Percentiles rank a stretch among this genome's conserved stretches.
Evolutionary conservation across 768 basidiomycete species (phyloP).

Genomic region (Mycena rebaudengoi): DNA sequence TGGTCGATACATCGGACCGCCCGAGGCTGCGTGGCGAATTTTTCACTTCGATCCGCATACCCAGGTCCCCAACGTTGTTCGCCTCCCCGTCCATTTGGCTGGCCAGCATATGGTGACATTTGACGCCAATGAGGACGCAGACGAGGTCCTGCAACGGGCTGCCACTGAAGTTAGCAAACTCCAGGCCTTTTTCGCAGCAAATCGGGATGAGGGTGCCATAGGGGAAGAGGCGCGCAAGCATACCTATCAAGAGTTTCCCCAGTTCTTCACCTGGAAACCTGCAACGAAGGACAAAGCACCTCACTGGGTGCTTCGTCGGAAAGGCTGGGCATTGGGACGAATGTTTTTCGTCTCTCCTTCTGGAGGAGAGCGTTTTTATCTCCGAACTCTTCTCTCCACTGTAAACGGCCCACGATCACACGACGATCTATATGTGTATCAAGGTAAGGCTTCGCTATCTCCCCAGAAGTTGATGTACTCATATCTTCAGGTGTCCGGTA

Average conservation of each 20-base stretch:
- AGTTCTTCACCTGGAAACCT: conserved; percentile 36
- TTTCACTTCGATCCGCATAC: conserved; percentile 44
- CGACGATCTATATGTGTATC: conserved; percentile 6
- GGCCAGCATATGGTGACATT: conserved; percentile 50
- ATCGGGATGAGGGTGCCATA: conserved; percentile 22
- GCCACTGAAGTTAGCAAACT: conserved; percentile 34
- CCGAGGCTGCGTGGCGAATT: conserved; percentile 48
- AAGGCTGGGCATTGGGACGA: conserved; percentile 45
- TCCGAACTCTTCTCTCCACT: conserved; percentile 41
- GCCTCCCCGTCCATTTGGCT: conserved; percentile 52
- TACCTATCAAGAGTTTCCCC: conserved; percentile 50
- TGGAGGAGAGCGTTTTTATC: conserved; percentile 39
- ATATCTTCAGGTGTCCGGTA: conserved; percentile 5
- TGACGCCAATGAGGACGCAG: conserved; percentile 36
- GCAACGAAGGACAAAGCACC: too few species aligned
- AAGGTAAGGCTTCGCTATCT: too few species aligned
- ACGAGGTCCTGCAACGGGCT: conserved; percentile 31
- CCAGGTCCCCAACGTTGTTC: conserved; percentile 46
- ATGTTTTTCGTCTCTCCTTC: conserved; percentile 47
- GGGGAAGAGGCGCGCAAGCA: conserved; percentile 27
- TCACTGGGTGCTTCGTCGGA: conserved; percentile 39
- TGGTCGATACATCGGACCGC: conserved; percentile 38
- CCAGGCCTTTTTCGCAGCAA: conserved; percentile 42
- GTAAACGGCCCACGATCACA: conserved; percentile 39
- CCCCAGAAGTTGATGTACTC: not conserved